Percentiles rank a stretch among this genome's conserved stretches.
Evolutionary conservation across 306 rosid species (phyloP).

Genomic region (Vicia faba): DNA sequence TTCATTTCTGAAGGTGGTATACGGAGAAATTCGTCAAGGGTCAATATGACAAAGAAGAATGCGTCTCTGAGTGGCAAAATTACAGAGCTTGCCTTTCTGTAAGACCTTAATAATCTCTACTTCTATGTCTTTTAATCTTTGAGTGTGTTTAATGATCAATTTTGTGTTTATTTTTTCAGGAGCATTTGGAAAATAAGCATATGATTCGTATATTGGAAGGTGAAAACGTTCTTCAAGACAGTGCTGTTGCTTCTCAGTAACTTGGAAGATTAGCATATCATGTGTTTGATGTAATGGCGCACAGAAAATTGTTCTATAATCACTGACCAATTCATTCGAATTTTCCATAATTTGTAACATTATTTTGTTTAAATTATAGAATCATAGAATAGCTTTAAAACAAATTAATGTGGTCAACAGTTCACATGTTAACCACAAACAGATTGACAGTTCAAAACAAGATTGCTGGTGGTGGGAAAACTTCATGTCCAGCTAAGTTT

Average conservation of each 20-base stretch:
- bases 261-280: constrained; percentile 3
- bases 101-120: constrained; percentile 9
- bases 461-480: neutral
- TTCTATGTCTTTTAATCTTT: neutral
- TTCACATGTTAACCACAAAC: neutral
- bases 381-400: no score
- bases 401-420: no score
- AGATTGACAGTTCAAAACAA: no score
- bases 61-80: constrained; percentile 74
- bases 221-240: constrained; percentile 44
- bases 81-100: constrained; percentile 88
- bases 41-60: constrained; percentile 71
- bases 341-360: neutral
- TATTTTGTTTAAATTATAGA: no score
- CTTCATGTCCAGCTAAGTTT: neutral
- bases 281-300: neutral
- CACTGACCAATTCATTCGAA: neutral
- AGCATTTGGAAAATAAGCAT: constrained; percentile 69
- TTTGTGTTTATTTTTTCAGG: constrained; percentile 50
- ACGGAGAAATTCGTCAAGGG: constrained; percentile 78
- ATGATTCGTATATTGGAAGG: constrained; percentile 76
- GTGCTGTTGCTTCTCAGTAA: constrained; percentile 37
- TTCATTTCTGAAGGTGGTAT: constrained; percentile 58
- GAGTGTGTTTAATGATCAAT: no score
- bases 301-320: no score